Evolutionary conservation across 805 yeast species (phyloP).

Genomic region (Saccharomycopsis oosterbeekiorum): DNA sequence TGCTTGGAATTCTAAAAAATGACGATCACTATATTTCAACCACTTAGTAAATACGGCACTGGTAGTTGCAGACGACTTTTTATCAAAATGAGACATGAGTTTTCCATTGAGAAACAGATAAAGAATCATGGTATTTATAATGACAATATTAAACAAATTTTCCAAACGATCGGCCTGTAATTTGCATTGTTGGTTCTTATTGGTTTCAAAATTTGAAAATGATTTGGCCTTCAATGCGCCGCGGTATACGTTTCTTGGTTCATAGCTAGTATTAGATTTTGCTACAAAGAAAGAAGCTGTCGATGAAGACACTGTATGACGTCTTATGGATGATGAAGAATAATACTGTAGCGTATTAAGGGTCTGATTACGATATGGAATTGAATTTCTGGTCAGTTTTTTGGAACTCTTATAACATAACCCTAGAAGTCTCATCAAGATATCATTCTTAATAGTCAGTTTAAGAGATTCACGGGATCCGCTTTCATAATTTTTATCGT

Average conservation of each 20-base stretch:
- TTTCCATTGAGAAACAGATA: background rate
- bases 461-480: background rate
- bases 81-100: background rate
- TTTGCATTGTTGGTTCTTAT: background rate
- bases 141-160: slow-evolving; percentile 1
- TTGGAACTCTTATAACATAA: background rate
- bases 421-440: background rate
- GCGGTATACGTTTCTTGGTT: background rate
- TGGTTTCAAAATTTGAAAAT: background rate
- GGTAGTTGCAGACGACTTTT: background rate
- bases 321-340: background rate
- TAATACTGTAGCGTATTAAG: background rate
- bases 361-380: background rate
- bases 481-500: background rate
- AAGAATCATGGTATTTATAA: background rate
- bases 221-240: background rate
- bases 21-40: background rate
- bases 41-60: background rate
- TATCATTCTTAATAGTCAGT: background rate
- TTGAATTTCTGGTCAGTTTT: background rate
- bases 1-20: slow-evolving; percentile 1
- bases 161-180: background rate
- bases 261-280: background rate
- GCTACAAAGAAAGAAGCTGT: background rate
- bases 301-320: background rate